Evolutionary conservation across 192 early-diverging fungal genomes (phyloP).

Genomic region (Coemansia sp.): DNA sequence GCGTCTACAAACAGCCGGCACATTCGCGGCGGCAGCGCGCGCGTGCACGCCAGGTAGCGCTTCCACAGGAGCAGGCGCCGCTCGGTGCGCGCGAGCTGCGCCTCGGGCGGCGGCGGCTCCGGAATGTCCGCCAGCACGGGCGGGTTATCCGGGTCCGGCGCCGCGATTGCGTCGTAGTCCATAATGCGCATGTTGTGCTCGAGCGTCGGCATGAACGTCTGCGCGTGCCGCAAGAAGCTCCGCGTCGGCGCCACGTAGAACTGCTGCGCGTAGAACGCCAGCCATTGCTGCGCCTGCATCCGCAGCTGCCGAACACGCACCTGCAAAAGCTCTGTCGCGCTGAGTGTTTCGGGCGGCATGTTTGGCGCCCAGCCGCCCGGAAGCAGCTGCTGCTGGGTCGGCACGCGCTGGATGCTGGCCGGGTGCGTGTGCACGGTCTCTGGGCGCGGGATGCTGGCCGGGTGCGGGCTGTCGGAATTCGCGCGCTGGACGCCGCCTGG

Average conservation of each 20-base stretch:
- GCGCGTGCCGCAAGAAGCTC: constrained; percentile 34
- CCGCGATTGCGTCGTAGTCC: constrained; percentile 38
- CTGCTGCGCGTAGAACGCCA: constrained; percentile 51
- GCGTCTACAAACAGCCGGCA: constrained; percentile 52
- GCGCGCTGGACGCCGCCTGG: not conserved
- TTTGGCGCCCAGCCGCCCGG: constrained; percentile 12
- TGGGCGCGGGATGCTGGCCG: not conserved
- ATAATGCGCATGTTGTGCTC: constrained; percentile 40
- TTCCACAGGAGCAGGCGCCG: constrained; percentile 45
- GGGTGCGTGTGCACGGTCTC: not conserved
- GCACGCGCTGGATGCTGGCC: not conserved
- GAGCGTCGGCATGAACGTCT: constrained; percentile 35
- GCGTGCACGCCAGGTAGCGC: constrained; percentile 22
- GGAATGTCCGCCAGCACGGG: constrained; percentile 25
- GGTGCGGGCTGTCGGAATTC: not conserved
- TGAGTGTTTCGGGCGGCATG: not conserved
- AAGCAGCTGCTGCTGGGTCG: not conserved
- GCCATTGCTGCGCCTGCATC: constrained; percentile 45
- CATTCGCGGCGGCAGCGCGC: constrained; percentile 23
- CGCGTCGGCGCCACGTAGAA: constrained; percentile 49
- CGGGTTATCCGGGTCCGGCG: not conserved
- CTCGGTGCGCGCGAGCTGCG: constrained; percentile 36
- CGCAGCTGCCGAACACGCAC: constrained; percentile 22
- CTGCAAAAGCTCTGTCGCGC: constrained; percentile 20
- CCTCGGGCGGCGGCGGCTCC: constrained; percentile 45